Base-by-base conservation (phyloP, 2,329 filamentous ascomycete species). In the Pseudocercospora musae region DNA sequence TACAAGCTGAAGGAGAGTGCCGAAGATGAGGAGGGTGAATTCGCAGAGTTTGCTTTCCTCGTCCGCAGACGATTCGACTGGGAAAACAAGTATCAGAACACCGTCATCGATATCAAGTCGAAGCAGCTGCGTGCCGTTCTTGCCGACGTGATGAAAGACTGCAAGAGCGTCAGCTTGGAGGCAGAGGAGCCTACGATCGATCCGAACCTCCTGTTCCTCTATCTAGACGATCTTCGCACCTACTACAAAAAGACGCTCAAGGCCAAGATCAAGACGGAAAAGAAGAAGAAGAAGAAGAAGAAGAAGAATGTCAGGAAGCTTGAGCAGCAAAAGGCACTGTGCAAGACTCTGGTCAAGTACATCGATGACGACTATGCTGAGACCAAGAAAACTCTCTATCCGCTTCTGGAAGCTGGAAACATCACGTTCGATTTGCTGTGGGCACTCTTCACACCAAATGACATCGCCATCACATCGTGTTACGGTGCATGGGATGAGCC, bases 401-500 rank as follows among this genome's bases (percentile, higher is more conserved):
- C 91, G 0, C 86, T 96, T 77, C 80, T 96, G 1, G 85, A 92
- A 66, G 89, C 88, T 31, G 91, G 91, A 8, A 87, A 92, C 49
- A 96, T 96, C 73, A 96, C 91, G 0, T 96, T 93, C 69, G 91
- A 96, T 61, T 82, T 96, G 2, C 80, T 96, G 0, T 96, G 92
- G 92, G 91, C 92, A 0, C 78, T 96, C 3, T 96, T 90, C 84
- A 96, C 95, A 72, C 92, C 92, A 0, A 90, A 92, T 70, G 92
- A 90, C 0, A 84, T 96, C 20, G 89, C 87, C 0, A 94, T 89
- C 73, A 80, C 89, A 0, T 85, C 86, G 0, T 94, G 90, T 0
- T 96, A 96, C 66, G 89, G 89, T 2, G 87, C 86, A 37, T 78
- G 82, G 13, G 90, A 94, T 42, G 88, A 95, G 69, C 90, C 91